Percentiles rank a stretch among this genome's conserved stretches.
Conservation (phyloP, 495 filamentous ascomycete species). For the Penicillium bovifimosum region DNA sequence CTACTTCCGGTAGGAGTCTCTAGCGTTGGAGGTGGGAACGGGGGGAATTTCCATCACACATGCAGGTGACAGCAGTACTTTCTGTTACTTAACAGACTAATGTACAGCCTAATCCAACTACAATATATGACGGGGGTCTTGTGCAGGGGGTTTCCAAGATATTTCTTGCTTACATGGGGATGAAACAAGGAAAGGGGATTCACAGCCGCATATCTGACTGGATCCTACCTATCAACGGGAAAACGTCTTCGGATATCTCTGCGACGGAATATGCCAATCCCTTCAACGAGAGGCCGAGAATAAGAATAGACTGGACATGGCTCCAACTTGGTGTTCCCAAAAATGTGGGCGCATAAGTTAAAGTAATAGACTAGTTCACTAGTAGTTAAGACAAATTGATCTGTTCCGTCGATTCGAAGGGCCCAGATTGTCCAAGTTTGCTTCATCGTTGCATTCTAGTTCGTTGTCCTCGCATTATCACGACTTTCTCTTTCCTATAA, state of each 20-base stretch:
- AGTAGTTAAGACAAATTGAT: not conserved
- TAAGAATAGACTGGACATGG: too few species aligned
- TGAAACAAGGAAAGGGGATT: not conserved
- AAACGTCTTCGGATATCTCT: too few species aligned
- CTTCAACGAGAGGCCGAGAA: too few species aligned
- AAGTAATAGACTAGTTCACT: too few species aligned
- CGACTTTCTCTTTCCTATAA: too few species aligned
- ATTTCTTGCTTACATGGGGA: not conserved
- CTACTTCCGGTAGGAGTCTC: not conserved
- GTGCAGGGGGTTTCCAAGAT: not conserved
- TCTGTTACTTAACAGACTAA: too few species aligned
- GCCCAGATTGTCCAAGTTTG: not conserved
- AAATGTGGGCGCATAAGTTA: not conserved
- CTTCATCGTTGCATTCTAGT: not conserved
- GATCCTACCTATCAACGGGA: not conserved
- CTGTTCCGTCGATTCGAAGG: not conserved
- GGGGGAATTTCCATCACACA: not conserved
- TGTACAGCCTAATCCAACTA: not conserved
- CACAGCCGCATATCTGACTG: not conserved
- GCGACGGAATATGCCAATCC: too few species aligned
- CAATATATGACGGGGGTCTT: too few species aligned
- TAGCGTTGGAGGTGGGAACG: not conserved
- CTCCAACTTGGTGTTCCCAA: too few species aligned
- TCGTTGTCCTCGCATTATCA: not conserved
- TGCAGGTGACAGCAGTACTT: not conserved